Conservation (phyloP, 176 grass and related monocot genomes). For the Oryza glaberrima region DNA sequence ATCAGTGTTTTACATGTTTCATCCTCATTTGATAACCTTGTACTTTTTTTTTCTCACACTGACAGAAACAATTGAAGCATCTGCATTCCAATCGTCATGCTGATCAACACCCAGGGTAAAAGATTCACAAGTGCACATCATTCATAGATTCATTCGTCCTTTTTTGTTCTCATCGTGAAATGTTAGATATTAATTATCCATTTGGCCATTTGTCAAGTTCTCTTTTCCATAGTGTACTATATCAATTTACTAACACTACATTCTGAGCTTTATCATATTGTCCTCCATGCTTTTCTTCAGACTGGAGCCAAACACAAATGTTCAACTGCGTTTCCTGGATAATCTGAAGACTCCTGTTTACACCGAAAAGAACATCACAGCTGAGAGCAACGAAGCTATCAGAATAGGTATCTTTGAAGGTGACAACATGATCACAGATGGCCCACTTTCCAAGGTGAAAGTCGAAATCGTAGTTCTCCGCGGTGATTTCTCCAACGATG, state of each 20-base stretch:
- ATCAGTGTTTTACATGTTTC: neutral
- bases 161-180: neutral
- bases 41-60: neutral
- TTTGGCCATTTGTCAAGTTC: neutral
- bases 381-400: conserved; percentile 27
- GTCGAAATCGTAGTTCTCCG: conserved; percentile 44
- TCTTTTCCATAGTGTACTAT: neutral
- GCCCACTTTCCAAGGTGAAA: conserved; percentile 2
- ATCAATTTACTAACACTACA: neutral
- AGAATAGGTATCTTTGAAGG: conserved; percentile 40
- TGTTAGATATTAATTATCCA: neutral
- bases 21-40: neutral
- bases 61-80: neutral
- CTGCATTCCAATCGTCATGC: neutral
- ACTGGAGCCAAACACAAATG: neutral
- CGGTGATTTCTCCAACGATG: conserved; percentile 26
- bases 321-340: conserved; percentile 27
- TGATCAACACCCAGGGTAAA: neutral
- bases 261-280: neutral
- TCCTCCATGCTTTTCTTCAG: conserved; percentile 8
- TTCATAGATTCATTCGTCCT: neutral
- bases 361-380: conserved; percentile 24
- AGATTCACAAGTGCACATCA: neutral
- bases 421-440: neutral
- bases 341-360: conserved; percentile 30